A percentile compares a stretch with the other conserved stretches of the same genome.
phyloP scores from a whole-genome alignment of 2,329 filamentous ascomycete genomes.

The Immersiporthe knoxdaviesiana region DNA sequence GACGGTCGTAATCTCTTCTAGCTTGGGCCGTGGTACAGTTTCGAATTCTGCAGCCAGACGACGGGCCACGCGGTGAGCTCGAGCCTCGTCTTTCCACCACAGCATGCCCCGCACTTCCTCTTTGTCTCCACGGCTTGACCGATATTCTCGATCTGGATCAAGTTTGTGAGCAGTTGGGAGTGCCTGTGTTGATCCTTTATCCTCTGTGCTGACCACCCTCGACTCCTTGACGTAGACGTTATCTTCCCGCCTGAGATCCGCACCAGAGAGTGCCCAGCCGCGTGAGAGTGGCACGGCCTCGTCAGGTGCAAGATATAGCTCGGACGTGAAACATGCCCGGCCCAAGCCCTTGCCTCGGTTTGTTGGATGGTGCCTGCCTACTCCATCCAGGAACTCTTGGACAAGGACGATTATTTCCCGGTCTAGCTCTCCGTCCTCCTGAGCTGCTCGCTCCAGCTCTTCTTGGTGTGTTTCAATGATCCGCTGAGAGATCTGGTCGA shows the following conservation, averaged over 20 bases:
- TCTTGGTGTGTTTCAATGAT: not conserved
- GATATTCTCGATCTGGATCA: not conserved
- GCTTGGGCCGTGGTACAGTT: not conserved
- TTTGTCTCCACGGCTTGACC: not conserved
- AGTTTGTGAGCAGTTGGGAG: not conserved
- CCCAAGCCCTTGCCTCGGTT: not conserved
- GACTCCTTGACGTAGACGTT: not conserved
- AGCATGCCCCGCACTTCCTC: not conserved
- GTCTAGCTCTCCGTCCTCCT: not conserved
- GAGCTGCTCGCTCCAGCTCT: not conserved
- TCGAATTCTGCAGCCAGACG: not conserved
- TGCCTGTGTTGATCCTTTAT: not conserved
- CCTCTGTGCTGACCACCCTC: not conserved
- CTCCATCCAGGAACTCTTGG: not conserved
- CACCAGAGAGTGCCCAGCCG: constrained; percentile 8
- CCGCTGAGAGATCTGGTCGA: not conserved
- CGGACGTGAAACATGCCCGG: not conserved
- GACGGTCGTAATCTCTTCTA: too few relatives aligned
- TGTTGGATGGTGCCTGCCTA: not conserved
- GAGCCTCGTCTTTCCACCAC: constrained; percentile 23
- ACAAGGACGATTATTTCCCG: not conserved
- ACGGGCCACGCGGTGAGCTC: constrained; percentile 9
- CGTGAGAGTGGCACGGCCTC: not conserved
- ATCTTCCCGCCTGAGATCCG: not conserved
- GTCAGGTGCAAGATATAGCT: not conserved